A percentile compares a stretch with the other conserved stretches of the same genome.
These are phyloP conservation scores for Starmerella sirachaensis DNA, from an alignment of 805 yeast species.

Conservation along the genomic window DNA sequence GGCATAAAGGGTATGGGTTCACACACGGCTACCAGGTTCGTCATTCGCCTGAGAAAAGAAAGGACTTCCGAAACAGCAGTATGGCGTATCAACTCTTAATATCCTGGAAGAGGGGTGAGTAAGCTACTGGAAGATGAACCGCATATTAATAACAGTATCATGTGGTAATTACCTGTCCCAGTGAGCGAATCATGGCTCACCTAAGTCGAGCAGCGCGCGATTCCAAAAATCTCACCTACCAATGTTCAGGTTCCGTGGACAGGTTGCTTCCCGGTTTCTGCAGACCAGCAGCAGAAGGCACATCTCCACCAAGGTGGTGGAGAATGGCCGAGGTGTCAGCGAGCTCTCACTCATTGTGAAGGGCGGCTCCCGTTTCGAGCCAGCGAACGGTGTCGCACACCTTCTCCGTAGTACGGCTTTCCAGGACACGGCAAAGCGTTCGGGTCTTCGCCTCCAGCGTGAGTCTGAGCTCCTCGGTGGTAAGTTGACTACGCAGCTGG, in stretches of 20 bases:
- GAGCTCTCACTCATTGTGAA: conserved; percentile 60
- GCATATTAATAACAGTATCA: no score
- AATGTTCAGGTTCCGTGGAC: conserved; percentile 15
- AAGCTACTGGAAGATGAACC: no score
- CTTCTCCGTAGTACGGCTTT: conserved; percentile 72
- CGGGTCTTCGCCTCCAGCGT: conserved; percentile 86
- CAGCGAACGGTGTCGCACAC: conserved; percentile 72
- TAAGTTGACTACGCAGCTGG: conserved; percentile 49
- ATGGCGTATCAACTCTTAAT: no score
- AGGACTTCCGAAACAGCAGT: no score
- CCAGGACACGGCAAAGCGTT: conserved; percentile 61
- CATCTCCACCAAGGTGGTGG: conserved; percentile 24
- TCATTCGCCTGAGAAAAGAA: no score
- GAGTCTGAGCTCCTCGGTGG: conserved; percentile 94
- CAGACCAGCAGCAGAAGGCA: conserved; percentile 11
- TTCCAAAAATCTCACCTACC: conserved; percentile 6
- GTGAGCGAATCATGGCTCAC: conserved; percentile 6
- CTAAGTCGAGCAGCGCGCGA: background rate
- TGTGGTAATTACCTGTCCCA: no score
- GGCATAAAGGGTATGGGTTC: no score
- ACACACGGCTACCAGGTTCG: no score
- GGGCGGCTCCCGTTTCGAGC: conserved; percentile 69
- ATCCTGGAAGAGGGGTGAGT: no score
- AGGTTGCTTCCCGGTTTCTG: conserved; percentile 7
- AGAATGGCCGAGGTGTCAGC: conserved; percentile 56